These are phyloP conservation scores for Cicer arietinum DNA, from an alignment of 306 rosid species.

Conservation along the genomic window DNA sequence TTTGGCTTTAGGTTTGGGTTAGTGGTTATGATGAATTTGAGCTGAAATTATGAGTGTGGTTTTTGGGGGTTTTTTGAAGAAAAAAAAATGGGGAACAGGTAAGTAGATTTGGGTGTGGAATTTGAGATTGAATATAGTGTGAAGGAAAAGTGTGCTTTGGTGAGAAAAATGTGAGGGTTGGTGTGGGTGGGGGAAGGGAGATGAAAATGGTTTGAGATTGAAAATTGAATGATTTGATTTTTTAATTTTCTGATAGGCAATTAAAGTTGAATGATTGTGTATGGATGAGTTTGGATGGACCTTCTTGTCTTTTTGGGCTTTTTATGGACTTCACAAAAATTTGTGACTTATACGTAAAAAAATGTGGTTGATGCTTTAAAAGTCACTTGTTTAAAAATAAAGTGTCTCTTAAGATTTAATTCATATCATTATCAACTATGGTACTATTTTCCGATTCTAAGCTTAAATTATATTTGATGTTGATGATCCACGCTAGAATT, in stretches of 20 bases:
- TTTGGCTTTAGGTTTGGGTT: background rate
- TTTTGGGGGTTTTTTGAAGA: background rate
- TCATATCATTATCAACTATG: no score
- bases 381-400: no score
- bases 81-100: background rate
- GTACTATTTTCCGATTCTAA: no score
- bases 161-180: background rate
- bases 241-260: no score
- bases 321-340: background rate
- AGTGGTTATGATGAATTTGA: slow-evolving; percentile 5
- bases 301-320: background rate
- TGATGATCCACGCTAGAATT: no score
- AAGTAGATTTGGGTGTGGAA: background rate
- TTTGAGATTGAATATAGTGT: background rate
- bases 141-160: background rate
- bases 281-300: no score
- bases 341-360: no score
- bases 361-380: no score
- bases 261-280: background rate
- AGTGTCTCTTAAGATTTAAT: no score
- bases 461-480: no score
- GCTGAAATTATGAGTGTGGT: background rate
- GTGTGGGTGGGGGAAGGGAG: background rate
- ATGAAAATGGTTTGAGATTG: background rate
- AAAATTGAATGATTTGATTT: no score